Conservation (phyloP, 192 early-diverging fungal genomes). For the Rhizophagus prolifer region DNA sequence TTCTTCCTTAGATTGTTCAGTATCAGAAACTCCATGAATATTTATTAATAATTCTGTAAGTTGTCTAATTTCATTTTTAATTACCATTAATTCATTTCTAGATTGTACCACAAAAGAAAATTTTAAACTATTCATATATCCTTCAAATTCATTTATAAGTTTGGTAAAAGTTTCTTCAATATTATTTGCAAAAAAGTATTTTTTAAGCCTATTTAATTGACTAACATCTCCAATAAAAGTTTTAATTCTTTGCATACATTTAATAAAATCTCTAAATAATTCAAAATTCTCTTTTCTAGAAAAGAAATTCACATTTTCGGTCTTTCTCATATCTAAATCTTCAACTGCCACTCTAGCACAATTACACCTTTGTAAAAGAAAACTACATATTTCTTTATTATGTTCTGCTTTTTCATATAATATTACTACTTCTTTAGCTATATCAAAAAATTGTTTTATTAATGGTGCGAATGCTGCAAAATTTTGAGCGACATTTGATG, state of each 20-base stretch:
- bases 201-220: background rate
- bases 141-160: background rate
- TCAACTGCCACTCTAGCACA: background rate
- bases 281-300: background rate
- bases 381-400: background rate
- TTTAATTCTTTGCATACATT: background rate
- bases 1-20: background rate
- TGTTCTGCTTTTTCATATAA: background rate
- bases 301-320: background rate
- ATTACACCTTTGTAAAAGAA: background rate
- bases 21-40: background rate
- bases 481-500: background rate
- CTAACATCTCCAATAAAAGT: background rate
- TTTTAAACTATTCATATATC: background rate
- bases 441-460: background rate
- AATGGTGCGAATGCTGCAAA: background rate
- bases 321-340: background rate
- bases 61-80: background rate
- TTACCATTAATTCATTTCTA: background rate
- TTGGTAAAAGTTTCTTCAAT: background rate
- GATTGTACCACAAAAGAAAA: background rate
- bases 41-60: background rate
- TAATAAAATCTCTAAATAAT: background rate
- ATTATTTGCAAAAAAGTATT: background rate
- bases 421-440: background rate